A percentile compares a stretch with the other conserved stretches of the same genome.
Evolutionary conservation across 1,284 basidiomycete genomes (phyloP).

Genomic region (Mycena sp.): DNA sequence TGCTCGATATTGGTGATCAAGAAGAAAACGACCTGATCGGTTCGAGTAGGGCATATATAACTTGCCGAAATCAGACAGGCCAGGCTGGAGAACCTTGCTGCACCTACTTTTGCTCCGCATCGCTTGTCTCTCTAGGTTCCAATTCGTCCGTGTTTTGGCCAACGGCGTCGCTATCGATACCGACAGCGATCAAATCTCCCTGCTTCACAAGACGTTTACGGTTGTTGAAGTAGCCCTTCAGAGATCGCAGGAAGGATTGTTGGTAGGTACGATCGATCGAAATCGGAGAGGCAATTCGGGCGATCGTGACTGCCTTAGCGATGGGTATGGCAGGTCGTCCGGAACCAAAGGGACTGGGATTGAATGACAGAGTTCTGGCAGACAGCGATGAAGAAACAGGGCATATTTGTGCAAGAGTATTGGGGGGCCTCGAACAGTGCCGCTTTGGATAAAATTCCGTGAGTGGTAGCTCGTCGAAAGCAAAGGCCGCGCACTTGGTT

Average conservation of each 20-base stretch:
- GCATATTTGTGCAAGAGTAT: constrained; percentile 66
- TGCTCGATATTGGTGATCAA: constrained; percentile 82
- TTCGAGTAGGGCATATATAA: constrained; percentile 28
- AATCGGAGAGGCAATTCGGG: constrained; percentile 85
- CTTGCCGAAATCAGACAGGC: neutral
- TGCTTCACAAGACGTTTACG: constrained; percentile 73
- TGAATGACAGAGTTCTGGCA: constrained; percentile 44
- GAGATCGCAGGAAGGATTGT: constrained; percentile 69
- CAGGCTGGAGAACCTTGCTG: neutral
- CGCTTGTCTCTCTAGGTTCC: constrained; percentile 41
- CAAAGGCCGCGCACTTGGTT: constrained; percentile 39
- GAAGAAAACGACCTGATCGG: constrained; percentile 69
- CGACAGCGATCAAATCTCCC: constrained; percentile 85
- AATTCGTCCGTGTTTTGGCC: constrained; percentile 40
- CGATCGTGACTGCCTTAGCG: constrained; percentile 80
- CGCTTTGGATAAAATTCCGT: constrained; percentile 43
- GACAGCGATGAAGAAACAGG: constrained; percentile 17
- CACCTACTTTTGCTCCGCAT: constrained; percentile 36
- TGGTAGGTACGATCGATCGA: constrained; percentile 83
- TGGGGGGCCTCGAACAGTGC: constrained; percentile 58
- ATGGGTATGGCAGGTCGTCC: constrained; percentile 71
- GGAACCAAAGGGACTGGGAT: constrained; percentile 64
- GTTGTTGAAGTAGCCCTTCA: constrained; percentile 75
- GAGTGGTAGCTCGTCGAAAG: constrained; percentile 6
- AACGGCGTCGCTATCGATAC: constrained; percentile 63